Base-by-base conservation (phyloP, 1,139 yeast genomes). In the Hansenula sp. region DNA sequence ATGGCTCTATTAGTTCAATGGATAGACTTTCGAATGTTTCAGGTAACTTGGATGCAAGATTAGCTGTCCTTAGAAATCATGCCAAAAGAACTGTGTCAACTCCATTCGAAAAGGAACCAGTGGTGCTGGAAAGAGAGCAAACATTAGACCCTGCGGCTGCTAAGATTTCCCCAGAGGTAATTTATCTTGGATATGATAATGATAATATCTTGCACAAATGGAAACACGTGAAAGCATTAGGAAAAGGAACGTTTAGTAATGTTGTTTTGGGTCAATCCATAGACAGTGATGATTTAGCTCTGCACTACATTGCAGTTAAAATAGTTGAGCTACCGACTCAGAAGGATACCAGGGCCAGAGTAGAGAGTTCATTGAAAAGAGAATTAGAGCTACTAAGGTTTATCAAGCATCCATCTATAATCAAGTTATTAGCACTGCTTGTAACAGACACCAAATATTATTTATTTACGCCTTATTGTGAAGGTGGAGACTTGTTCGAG, bases 401-500 rank as follows among this genome's bases (percentile, higher is more conserved):
- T 2, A 41, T 69, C 5, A 40, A 64, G 16, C 72, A 74, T 50
- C 75, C 75, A 2, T 68, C 73, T 37, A 62, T 71, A 20, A 66
- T 71, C 3, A 55, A 61, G 35, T 53, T 73, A n/a, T 44, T 60
- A 57, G 75, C 60, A 31, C 60, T 42, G 57, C 66, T 40, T 55
- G 60, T 47, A 50, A 52, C 29, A 29, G 46, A 19, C 44, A 56
- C 53, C 9, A 59, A 66, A 18, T 62, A 64, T 37, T 59, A 77
- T 27, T 72, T 89, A 58, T 82, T 84, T 36, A 68, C 89, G 52
- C 87, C 89, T 2, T 86, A 75, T 57, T 85, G 90, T 55, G 64
- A 68, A 12, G 97, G 97, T 2, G 97, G 97, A 2, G 95, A 88
- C 55, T 61, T 92, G 34, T 80, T 82, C 53, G 80, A 79, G 32